A percentile compares a stretch with the other conserved stretches of the same genome.
phyloP scores from a whole-genome alignment of 306 rosid genomes.

The Elaeagnus macrophylla region DNA sequence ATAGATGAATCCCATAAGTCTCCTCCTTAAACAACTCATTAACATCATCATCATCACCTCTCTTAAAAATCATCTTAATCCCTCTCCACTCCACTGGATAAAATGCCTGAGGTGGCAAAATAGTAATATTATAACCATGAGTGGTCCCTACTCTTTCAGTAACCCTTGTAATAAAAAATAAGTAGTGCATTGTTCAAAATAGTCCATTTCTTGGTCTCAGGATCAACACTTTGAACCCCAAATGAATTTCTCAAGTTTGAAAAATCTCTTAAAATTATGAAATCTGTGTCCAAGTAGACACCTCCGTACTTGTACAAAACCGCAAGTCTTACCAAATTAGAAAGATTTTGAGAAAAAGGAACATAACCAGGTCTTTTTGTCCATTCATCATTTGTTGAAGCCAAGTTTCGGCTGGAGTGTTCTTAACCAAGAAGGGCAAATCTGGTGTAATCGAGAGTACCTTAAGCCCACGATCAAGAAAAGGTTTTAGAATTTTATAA shows the following conservation, averaged over 20 bases:
- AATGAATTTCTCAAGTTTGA: slow-evolving; percentile 36
- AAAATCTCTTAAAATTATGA: slow-evolving; percentile 31
- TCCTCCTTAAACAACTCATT: slow-evolving; percentile 27
- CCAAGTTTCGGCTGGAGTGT: slow-evolving; percentile 39
- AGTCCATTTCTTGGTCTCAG: slow-evolving; percentile 28
- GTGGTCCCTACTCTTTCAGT: slow-evolving; percentile 16
- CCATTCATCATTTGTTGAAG: slow-evolving; percentile 29
- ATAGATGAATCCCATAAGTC: slow-evolving; percentile 43
- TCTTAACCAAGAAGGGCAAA: slow-evolving; percentile 27
- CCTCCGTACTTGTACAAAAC: slow-evolving; percentile 52
- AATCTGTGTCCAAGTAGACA: slow-evolving; percentile 41
- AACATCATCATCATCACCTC: slow-evolving; percentile 18
- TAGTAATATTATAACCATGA: slow-evolving; percentile 25
- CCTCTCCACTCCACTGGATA: slow-evolving; percentile 41
- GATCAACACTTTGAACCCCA: slow-evolving; percentile 44
- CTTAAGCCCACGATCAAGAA: slow-evolving; percentile 30
- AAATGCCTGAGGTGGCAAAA: slow-evolving; percentile 41
- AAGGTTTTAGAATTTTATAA: slow-evolving; percentile 30
- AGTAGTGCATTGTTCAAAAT: slow-evolving; percentile 38
- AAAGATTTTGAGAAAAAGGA: slow-evolving; percentile 45
- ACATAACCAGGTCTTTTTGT: slow-evolving; percentile 40
- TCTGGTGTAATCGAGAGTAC: slow-evolving; percentile 29
- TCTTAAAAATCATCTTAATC: slow-evolving; percentile 24
- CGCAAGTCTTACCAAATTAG: slow-evolving; percentile 40
- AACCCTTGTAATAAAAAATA: slow-evolving; percentile 44